Conservation (phyloP, 768 basidiomycete species). For the Podaxis sp. region DNA sequence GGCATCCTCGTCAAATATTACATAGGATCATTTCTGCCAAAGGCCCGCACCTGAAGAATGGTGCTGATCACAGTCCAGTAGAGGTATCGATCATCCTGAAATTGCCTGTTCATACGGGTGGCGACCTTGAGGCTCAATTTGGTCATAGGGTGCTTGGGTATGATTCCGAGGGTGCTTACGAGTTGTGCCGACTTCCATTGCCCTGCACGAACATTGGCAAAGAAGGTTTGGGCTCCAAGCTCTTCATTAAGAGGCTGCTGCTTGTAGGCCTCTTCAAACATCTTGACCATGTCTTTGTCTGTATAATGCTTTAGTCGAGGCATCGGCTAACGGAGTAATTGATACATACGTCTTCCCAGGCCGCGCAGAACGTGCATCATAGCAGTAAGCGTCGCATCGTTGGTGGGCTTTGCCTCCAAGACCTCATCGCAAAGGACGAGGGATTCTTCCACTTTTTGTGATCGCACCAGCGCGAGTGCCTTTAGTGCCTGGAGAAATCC, state of each 20-base stretch:
- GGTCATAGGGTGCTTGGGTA: conserved; percentile 3
- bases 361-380: conserved; percentile 83
- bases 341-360: conserved; percentile 58
- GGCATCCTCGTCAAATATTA: background rate
- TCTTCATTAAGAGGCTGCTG: conserved; percentile 80
- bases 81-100: conserved; percentile 75
- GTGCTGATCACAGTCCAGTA: conserved; percentile 83
- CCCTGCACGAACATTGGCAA: conserved; percentile 73
- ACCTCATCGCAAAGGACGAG: conserved; percentile 77
- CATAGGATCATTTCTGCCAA: background rate
- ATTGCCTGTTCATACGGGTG: conserved; percentile 78
- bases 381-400: conserved; percentile 69
- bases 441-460: conserved; percentile 83
- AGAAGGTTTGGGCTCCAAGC: conserved; percentile 78
- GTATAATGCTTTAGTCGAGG: background rate
- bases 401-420: conserved; percentile 63
- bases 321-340: background rate
- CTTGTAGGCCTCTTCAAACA: conserved; percentile 87
- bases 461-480: conserved; percentile 77
- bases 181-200: conserved; percentile 88
- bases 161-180: conserved; percentile 30
- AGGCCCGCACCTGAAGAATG: conserved; percentile 62
- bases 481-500: conserved; percentile 59
- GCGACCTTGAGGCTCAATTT: conserved; percentile 49
- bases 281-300: conserved; percentile 76